phyloP scores from a whole-genome alignment of 2,329 filamentous ascomycete species.

The Neofusicoccum sp. region DNA sequence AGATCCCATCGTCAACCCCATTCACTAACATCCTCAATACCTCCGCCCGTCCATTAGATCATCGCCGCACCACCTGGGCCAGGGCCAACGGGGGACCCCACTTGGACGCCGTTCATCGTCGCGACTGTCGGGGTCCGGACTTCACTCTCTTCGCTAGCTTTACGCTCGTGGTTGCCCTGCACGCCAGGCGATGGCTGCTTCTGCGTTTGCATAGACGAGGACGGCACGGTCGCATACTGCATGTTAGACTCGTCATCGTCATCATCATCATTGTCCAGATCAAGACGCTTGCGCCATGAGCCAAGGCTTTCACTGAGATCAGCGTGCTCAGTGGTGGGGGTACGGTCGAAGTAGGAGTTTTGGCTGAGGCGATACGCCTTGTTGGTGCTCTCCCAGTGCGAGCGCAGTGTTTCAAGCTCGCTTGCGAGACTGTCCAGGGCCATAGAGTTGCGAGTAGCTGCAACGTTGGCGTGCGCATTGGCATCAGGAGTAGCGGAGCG shows the following conservation, averaged over 20 bases:
- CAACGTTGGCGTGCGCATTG: constrained; percentile 31
- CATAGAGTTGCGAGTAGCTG: constrained; percentile 57
- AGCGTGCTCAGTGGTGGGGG: constrained; percentile 39
- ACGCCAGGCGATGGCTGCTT: neutral
- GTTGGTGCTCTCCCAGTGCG: constrained; percentile 94
- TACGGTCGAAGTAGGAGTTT: constrained; percentile 80
- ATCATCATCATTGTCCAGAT: constrained; percentile 32
- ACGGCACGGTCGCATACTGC: neutral
- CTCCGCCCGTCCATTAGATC: constrained; percentile 7
- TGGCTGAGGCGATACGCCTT: constrained; percentile 92
- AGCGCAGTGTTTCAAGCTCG: constrained; percentile 87
- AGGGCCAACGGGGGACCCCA: constrained; percentile 6
- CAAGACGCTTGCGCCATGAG: constrained; percentile 38
- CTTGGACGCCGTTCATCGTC: constrained; percentile 17
- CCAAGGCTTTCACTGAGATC: constrained; percentile 37
- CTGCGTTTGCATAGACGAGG: neutral
- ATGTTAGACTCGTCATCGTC: neutral
- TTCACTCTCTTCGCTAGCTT: neutral
- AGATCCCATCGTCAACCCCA: neutral
- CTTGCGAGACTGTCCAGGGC: constrained; percentile 89
- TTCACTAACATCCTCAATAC: neutral
- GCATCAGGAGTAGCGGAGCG: constrained; percentile 37
- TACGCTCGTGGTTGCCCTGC: constrained; percentile 3
- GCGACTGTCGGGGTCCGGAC: constrained; percentile 5
- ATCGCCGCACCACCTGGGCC: constrained; percentile 21